Conservation (phyloP, 805 yeast species). For the Grigorovia transvaalensis region DNA sequence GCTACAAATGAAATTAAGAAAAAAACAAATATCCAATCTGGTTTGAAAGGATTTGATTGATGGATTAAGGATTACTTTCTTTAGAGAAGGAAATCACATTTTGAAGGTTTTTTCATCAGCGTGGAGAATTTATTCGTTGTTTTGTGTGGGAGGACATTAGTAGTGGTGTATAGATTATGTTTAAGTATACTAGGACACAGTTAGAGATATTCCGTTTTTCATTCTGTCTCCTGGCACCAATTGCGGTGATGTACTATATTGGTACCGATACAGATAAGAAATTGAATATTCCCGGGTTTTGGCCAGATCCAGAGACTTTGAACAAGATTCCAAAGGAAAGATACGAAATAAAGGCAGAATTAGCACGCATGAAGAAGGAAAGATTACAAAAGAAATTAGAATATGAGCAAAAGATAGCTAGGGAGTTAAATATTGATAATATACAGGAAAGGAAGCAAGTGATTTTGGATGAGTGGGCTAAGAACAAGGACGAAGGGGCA, state of each 20-base stretch:
- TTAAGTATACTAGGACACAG: constrained; percentile 37
- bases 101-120: too few species aligned
- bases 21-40: too few species aligned
- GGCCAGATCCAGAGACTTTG: constrained; percentile 93
- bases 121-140: too few species aligned
- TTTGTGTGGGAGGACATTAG: too few species aligned
- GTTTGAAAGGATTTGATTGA: too few species aligned
- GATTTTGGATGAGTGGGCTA: background rate
- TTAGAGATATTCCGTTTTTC: constrained; percentile 56
- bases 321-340: constrained; percentile 90
- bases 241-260: constrained; percentile 84
- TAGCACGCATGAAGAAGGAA: constrained; percentile 76
- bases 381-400: constrained; percentile 61
- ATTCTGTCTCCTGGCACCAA: constrained; percentile 76
- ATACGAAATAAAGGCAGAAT: constrained; percentile 81
- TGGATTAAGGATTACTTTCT: too few species aligned
- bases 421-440: constrained; percentile 48
- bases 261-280: constrained; percentile 85
- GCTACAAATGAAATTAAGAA: too few species aligned
- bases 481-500: background rate
- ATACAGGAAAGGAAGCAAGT: background rate
- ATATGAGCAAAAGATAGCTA: constrained; percentile 60
- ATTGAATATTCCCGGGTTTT: constrained; percentile 84
- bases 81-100: too few species aligned
- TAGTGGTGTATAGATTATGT: constrained; percentile 5